Conservation (phyloP, 176 grass and related monocot species). For the Cenchrus fungigraminus region DNA sequence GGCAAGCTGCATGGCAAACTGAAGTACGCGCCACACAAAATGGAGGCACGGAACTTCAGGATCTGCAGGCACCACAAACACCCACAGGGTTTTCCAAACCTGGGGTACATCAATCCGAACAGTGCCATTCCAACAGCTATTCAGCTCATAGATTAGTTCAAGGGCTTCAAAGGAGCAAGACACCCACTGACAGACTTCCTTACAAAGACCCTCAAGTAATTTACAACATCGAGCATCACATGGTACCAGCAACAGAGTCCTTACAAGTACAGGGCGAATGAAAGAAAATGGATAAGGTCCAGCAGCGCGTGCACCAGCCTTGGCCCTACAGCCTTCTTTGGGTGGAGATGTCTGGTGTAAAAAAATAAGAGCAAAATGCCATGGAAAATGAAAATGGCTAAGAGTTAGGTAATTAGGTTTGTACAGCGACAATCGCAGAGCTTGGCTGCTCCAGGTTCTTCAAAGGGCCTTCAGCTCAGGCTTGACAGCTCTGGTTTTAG, state of each 20-base stretch:
- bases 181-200: neutral
- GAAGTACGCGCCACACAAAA: neutral
- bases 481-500: constrained; percentile 60
- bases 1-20: neutral
- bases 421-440: constrained; percentile 42
- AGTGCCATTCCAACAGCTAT: neutral
- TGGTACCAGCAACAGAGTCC: constrained; percentile 28
- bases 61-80: neutral
- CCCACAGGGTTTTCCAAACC: neutral
- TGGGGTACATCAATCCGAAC: neutral
- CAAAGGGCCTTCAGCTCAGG: constrained; percentile 49
- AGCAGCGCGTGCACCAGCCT: neutral
- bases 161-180: neutral
- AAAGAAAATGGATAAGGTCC: neutral
- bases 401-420: constrained; percentile 59
- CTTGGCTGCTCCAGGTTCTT: constrained; percentile 25
- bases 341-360: constrained; percentile 27
- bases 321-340: constrained; percentile 25
- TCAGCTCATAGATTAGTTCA: constrained; percentile 24
- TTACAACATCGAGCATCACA: constrained; percentile 34
- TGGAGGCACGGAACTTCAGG: neutral
- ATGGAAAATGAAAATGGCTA: constrained; percentile 27
- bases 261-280: constrained; percentile 4
- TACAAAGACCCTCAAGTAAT: constrained; percentile 24
- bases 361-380: constrained; percentile 36